Base-by-base conservation (phyloP, 352 stramenopile genomes). In the Phytophthora cryptogea region DNA sequence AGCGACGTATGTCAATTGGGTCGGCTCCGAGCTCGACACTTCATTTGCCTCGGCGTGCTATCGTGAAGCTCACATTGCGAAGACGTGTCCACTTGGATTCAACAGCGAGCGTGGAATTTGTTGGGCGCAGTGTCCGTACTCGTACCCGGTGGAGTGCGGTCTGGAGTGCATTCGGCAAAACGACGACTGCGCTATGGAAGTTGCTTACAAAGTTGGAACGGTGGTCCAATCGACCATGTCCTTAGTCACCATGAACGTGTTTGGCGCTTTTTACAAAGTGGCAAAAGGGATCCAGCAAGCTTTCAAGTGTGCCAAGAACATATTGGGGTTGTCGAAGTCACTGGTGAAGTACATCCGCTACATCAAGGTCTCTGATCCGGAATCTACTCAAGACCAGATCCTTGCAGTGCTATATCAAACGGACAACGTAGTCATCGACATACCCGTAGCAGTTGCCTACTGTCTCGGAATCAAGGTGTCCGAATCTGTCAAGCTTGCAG, bases 131-230 rank as follows among this genome's bases (percentile, higher is more conserved):
- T 81, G 72, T 50, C 69, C 72, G 16, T 51, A 76, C 16, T 10
- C 54, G n/a, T 81, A 72, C 20, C 72, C 72, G 5, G 49, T 81
- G 2, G 40, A 71, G 14, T 81, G 72, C 32, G 68, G 68, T 10
- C 41, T 74, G 39, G 66, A 81, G 35, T 81, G 72, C 28, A 63
- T 78, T 23, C 65, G 68, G 2, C 72, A 81, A 36, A 78, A 71
- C 31, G 61, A 66, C 26, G 59, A 66, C 43, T 78, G 70, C 10
- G 51, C 39, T 28, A 20, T 62, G 7, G 59, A 72, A 55, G 44
- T 76, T 16, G 40, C 53, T 14, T 47, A 33, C 6, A 70, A 74
- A 17, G 50, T 66, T 10, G 41, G 11, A 5, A 32, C 40, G 8
- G 28, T 70, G 9, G 39, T 43, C 20, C 57, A 66, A n/a, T 39